Conservation (phyloP, 2,329 filamentous ascomycete species). For the Colletotrichum gigasporum region DNA sequence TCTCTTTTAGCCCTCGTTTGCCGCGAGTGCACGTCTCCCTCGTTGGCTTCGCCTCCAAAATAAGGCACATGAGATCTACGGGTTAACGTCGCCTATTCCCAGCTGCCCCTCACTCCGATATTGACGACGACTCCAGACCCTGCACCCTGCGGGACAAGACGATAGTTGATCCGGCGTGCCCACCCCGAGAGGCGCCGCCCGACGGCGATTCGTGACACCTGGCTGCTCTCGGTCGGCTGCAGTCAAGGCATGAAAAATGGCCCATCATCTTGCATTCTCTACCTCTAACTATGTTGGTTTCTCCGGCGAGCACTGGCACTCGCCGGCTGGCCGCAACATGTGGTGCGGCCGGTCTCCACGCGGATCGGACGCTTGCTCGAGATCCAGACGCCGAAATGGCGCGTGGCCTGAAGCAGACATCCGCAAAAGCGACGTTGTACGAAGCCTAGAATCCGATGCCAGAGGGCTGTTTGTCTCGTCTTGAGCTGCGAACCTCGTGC, state of each 20-base stretch:
- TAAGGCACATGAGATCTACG: conserved; percentile 26
- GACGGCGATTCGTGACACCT: conserved; percentile 28
- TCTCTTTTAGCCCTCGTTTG: conserved; percentile 23
- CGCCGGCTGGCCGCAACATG: background rate
- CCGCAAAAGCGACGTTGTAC: conserved; percentile 18
- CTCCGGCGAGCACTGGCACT: conserved; percentile 1
- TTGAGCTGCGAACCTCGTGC: conserved; percentile 28
- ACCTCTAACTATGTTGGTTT: conserved; percentile 10
- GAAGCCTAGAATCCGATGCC: background rate
- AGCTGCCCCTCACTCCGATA: conserved; percentile 1
- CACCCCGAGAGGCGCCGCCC: conserved; percentile 14
- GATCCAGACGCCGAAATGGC: background rate
- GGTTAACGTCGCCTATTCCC: conserved; percentile 9
- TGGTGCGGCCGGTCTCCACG: background rate
- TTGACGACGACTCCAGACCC: conserved; percentile 11
- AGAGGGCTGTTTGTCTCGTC: conserved; percentile 17
- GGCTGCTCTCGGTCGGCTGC: conserved; percentile 26
- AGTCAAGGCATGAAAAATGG: conserved; percentile 35
- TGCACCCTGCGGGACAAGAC: conserved; percentile 15
- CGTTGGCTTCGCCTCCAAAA: conserved; percentile 17
- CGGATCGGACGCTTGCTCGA: background rate
- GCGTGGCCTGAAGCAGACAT: conserved; percentile 16
- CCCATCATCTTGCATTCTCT: conserved; percentile 32
- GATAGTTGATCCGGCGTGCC: conserved; percentile 18
- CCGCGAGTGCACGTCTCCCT: conserved; percentile 24